Base-by-base conservation (phyloP, 129 eudicot genomes). In the Lactuca sativa region DNA sequence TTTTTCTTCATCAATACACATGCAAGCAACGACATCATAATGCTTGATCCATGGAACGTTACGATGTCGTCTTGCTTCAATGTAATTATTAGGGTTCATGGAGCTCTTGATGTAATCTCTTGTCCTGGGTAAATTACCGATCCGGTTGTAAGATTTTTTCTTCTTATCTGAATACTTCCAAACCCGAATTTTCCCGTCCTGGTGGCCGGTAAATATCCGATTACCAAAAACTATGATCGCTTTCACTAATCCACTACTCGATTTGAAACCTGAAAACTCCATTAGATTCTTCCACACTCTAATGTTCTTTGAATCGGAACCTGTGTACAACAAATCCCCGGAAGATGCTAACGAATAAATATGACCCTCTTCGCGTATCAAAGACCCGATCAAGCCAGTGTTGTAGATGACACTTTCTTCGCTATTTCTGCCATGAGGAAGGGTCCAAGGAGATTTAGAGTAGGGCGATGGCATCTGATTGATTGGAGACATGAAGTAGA, bases 361-460 rank as follows among this genome's bases (percentile, higher is more conserved):
- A 74, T 95, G 97, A 6, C 99, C 99, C n/a, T 85, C 89, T 77
- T 95, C 91, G 0, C 99, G 88, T 33, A 76, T 63, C 14, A 95
- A 78, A 0, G 99, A 85, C 0, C 97, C 99, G 56, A 95, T 79
- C 4, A 85, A 79, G 0, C 83, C 87, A 3, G 86, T 90, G 62
- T 86, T 71, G 14, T 25, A 57, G 9, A 17, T 18, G 15, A 3
- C n/a, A n/a, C 30, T n/a, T 0, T 62, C 16, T 0, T 40, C 68
- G n/a, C 17, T 60, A 15, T 44, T n/a, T 14, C 33, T 18, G 55
- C 31, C 21, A 0, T 53, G 8, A n/a, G 79, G 21, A 38, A 77
- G 43, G 36, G 58, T 78, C 99, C 99, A 95, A 0, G 99, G 99
- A 1, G 99, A 93, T 36, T 90, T 90, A 0, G 66, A 2, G 41